Base-by-base conservation (phyloP, 768 basidiomycete genomes). In the Lentinula edodes region DNA sequence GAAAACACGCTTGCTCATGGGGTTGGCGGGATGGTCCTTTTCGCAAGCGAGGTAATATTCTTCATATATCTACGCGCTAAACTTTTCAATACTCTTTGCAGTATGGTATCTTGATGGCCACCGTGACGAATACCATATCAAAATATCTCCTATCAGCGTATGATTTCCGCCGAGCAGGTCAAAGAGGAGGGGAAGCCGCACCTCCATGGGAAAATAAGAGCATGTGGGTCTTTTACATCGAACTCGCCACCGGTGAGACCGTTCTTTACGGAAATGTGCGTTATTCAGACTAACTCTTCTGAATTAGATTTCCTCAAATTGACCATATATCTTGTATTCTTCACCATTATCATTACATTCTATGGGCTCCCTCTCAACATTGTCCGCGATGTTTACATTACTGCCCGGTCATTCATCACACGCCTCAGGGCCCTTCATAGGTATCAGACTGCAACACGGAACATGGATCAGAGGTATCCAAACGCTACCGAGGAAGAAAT, bases 191-290 rank as follows among this genome's bases (percentile, higher is more conserved):
- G 35, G 91, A 90, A 72, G 90, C 89, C 72, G 87, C 91, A 1
- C 88, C 94, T 64, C 85, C 89, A 52, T 98, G 97, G 97, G 95
- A 99, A 73, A 90, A 95, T 69, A 98, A 98, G 80, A 94, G 92
- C 77, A 95, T 98, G 88, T 95, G 87, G 80, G 79, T 91, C 8
- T 98, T 97, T 77, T 98, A 98, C 70, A 86, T 98, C 61, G 97
- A 98, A 69, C 76, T 98, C 57, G 79, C 81, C 32, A 95, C 95
- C 45, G 95, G 96, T 95, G 65, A 52, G 85, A 74, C 18, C 54
- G 58, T 39, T 60, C 52, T 54, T 5, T 42, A 39, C 13, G 6
- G 38, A 46, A 48, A 35, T 52, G 58, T 38, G 55, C 58, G 55
- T 28, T 10, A 36, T 15, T 46, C 62, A 63, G 52, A 51, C 48